Conservation (phyloP, 495 filamentous ascomycete genomes). For the Rhizodiscina lignyota region DNA sequence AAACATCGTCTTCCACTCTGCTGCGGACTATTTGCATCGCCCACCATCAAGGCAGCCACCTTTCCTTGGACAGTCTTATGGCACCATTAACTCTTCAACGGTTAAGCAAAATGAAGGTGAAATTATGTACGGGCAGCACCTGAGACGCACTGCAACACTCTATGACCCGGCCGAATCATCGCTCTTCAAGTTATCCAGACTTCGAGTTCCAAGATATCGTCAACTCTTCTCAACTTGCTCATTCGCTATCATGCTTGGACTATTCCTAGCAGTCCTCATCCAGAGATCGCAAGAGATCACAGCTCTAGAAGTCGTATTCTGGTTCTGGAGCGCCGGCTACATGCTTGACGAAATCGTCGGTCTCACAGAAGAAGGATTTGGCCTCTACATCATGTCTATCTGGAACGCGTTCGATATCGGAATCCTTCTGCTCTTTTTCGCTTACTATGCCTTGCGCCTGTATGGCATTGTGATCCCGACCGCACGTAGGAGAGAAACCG, state of each 20-base stretch:
- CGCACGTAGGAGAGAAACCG: conserved; percentile 41
- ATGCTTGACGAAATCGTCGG: conserved; percentile 93
- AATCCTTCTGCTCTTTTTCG: conserved; percentile 68
- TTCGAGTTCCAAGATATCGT: conserved; percentile 80
- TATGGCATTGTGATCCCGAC: conserved; percentile 70
- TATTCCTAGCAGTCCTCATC: conserved; percentile 62
- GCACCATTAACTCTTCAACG: conserved; percentile 1
- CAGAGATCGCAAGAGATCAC: conserved; percentile 61
- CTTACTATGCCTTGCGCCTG: conserved; percentile 75
- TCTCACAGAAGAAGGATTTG: conserved; percentile 87
- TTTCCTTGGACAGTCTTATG: conserved; percentile 1
- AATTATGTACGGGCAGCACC: not conserved
- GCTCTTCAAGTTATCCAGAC: conserved; percentile 71
- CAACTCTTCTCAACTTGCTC: conserved; percentile 77
- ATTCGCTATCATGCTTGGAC: conserved; percentile 60
- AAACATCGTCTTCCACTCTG: conserved; percentile 79
- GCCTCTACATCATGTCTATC: conserved; percentile 87
- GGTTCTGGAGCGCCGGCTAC: conserved; percentile 93
- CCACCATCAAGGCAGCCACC: conserved; percentile 15
- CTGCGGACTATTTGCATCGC: conserved; percentile 67
- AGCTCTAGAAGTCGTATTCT: conserved; percentile 68
- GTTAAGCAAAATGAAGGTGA: not conserved
- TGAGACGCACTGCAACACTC: conserved; percentile 54
- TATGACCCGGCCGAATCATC: conserved; percentile 85
- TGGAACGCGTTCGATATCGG: conserved; percentile 92